Conservation (phyloP, 495 filamentous ascomycete genomes). For the Hypoxylon intermedium region DNA sequence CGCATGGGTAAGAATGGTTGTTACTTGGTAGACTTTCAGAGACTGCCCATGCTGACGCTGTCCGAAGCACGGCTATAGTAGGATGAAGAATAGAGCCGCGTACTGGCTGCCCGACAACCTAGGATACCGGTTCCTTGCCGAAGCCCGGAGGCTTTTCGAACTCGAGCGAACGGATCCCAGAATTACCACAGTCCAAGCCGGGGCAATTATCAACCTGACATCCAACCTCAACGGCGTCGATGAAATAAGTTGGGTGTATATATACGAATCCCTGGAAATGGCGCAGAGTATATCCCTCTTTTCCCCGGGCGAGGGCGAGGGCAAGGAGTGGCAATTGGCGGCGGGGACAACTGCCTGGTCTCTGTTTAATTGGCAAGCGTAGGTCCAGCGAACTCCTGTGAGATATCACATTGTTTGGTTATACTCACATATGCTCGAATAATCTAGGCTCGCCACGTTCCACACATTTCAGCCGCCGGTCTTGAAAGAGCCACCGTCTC, state of each 20-base stretch:
- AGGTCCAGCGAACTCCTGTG: conserved; percentile 5
- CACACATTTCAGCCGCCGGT: conserved; percentile 42
- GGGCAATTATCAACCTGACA: conserved; percentile 37
- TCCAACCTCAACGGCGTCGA: conserved; percentile 46
- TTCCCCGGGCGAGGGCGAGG: conserved; percentile 33
- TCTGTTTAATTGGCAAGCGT: conserved; percentile 49
- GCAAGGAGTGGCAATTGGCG: conserved; percentile 31
- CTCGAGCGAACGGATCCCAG: conserved; percentile 37
- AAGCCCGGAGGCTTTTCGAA: conserved; percentile 48
- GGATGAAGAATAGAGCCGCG: conserved; percentile 40
- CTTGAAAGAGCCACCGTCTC: conserved; percentile 37
- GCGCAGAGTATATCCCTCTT: conserved; percentile 37
- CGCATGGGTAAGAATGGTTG: conserved; percentile 43
- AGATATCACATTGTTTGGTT: background rate
- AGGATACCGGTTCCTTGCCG: conserved; percentile 50
- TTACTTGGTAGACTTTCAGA: background rate
- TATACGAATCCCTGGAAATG: conserved; percentile 42
- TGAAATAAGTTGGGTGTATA: conserved; percentile 46
- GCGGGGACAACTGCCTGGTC: conserved; percentile 47
- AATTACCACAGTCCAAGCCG: conserved; percentile 47
- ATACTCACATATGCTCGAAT: background rate
- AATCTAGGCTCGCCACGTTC: conserved; percentile 24
- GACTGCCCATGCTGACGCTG: conserved; percentile 1
- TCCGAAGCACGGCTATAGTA: conserved; percentile 42
- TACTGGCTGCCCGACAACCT: conserved; percentile 48